A percentile compares a stretch with the other conserved stretches of the same genome.
Conservation (phyloP, 2,329 filamentous ascomycete species). For the Colletotrichum higginsianum region DNA sequence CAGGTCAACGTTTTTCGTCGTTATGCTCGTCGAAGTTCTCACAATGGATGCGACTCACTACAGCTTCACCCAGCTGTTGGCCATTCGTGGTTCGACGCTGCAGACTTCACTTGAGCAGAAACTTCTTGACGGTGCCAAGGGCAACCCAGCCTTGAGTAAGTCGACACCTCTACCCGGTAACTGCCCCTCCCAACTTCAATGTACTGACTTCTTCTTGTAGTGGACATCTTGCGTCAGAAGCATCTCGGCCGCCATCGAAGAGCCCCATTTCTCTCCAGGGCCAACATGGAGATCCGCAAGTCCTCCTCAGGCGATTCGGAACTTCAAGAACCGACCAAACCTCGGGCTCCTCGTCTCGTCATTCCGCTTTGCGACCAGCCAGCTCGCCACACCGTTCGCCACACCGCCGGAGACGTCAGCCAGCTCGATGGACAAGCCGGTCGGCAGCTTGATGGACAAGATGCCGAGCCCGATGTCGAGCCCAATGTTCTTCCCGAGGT, state of each 20-base stretch:
- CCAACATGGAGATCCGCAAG: constrained; percentile 30
- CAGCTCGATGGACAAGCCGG: constrained; percentile 37
- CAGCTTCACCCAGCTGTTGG: constrained; percentile 31
- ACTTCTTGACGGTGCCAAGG: constrained; percentile 29
- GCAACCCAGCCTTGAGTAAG: constrained; percentile 22
- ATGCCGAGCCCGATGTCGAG: constrained; percentile 54
- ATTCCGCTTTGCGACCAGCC: constrained; percentile 2
- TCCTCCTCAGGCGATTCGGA: constrained; percentile 33
- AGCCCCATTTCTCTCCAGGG: constrained; percentile 24
- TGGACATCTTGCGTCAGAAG: constrained; percentile 32
- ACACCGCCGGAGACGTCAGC: constrained; percentile 7
- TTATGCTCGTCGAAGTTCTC: neutral
- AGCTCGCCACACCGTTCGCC: constrained; percentile 1
- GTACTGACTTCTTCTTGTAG: constrained; percentile 24
- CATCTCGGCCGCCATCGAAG: constrained; percentile 22
- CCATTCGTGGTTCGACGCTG: constrained; percentile 29
- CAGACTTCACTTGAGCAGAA: constrained; percentile 23
- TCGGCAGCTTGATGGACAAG: constrained; percentile 57
- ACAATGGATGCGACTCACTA: constrained; percentile 36
- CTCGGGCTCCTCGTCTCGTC: neutral
- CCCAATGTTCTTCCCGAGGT: constrained; percentile 14
- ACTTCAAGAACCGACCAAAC: neutral
- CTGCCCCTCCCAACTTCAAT: neutral
- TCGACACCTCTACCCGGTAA: too few species aligned
- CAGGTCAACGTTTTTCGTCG: neutral